Base-by-base conservation (phyloP, 169 alveolate species). In the Plasmodium chabaudi region DNA sequence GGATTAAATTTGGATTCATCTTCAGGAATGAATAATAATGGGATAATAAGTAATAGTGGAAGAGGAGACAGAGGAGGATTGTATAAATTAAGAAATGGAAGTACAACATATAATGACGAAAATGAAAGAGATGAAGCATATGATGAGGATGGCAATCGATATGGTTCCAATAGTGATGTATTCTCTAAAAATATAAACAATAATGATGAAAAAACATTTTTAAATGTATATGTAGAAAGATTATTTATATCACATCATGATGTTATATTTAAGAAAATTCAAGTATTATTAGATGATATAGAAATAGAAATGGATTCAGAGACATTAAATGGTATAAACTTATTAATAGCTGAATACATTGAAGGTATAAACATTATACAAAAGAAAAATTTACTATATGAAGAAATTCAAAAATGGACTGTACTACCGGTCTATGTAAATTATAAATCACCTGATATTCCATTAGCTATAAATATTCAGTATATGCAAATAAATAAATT, bases 211-310 rank as follows among this genome's bases (percentile, higher is more conserved):
- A 82, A 68, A 25, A 88, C 82, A 44, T 94, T 95, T 63, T 71
- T 95, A 91, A 94, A 92, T 55, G 70, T 95, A 51, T 95, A 94
- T 73, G 93, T 95, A 44, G 97, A 94, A 64, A 82, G 97, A 39
- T 95, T 94, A 17, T 94, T 92, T 79, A 92, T 94, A 63, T 86
- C 94, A 46, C 92, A 94, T 87, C 87, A 94, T 47, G 96, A 95
- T 88, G 71, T 95, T 34, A 92, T 88, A 44, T 77, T 95, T 56
- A 91, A 93, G 73, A 94, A 93, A 65, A 93, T 94, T 39, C 94
- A 93, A 63, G 68, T 94, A 9, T 87, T 93, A 10, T 51, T 95
- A 69, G 97, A 95, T 87, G 96, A 94, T 63, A 73, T 95, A 67
- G 96, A 95, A 69, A 94, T 95, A 44, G 96, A 95, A 46, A 88